phyloP scores from a whole-genome alignment of 2,329 filamentous ascomycete species.

The Neofusicoccum umdonicola region DNA sequence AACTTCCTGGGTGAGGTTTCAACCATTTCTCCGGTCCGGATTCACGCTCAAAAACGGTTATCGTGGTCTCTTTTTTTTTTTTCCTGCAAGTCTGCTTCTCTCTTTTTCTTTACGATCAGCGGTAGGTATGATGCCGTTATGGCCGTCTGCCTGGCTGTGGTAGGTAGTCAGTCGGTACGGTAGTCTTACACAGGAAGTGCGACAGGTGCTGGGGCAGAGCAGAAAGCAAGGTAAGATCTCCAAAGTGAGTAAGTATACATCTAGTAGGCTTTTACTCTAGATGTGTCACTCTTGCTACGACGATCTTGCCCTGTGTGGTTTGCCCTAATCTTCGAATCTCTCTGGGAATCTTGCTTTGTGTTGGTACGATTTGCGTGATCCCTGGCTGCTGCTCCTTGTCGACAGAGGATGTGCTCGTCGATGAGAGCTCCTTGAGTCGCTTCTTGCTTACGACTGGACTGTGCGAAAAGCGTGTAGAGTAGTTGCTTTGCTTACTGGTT shows the following conservation, averaged over 20 bases:
- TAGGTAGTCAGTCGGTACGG: neutral
- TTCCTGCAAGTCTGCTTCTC: neutral
- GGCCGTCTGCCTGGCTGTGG: conserved; percentile 5
- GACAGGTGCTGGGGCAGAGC: neutral
- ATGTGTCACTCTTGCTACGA: conserved; percentile 5
- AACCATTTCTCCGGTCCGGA: neutral
- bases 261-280: conserved; percentile 1
- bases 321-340: no score
- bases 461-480: neutral
- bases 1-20: neutral
- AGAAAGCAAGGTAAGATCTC: conserved; percentile 8
- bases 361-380: neutral
- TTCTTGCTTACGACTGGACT: no score
- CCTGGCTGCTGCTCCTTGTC: neutral
- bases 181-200: neutral
- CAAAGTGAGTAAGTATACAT: conserved; percentile 7
- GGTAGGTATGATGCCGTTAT: conserved; percentile 5
- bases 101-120: neutral
- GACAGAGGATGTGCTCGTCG: neutral
- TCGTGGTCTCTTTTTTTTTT: neutral
- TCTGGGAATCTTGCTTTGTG: neutral
- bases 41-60: neutral
- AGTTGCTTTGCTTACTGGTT: neutral
- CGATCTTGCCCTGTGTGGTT: neutral
- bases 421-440: no score